Base-by-base conservation (phyloP, 2,329 filamentous ascomycete species). In the Atkinsonella texensis region DNA sequence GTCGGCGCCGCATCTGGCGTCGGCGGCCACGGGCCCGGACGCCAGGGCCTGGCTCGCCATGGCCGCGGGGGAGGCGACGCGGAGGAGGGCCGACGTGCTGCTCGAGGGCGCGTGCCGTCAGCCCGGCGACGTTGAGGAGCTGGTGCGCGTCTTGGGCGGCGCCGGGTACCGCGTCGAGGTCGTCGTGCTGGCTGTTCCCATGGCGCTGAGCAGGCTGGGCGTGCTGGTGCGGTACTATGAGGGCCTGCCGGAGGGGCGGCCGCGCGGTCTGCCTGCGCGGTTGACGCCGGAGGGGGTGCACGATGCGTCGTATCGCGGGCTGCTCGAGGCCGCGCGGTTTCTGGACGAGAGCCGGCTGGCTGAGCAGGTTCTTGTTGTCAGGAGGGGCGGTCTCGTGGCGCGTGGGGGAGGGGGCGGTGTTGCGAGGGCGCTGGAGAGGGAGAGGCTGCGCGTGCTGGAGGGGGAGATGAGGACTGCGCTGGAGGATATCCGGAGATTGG, bases 21-120 rank as follows among this genome's bases (percentile, higher is more conserved):
- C 67, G 3, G 58, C 65, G 0, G 69, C 69, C 5, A 67, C 70
- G 2, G 62, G 66, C 3, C 60, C 60, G 39, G 70, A 73, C 56
- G 73, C 73, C 2, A 67, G 72, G 18, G 56, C 59, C 41, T 75
- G 73, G 73, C 69, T 75, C 11, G 59, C 60, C 44, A 65, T 67
- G 58, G 71, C 71, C 3, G 68, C 65, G 9, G 44, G 52, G 8
- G 59, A 62, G 46, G 71, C 67, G 4, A 62, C 65, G 2, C 45
- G 47, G 6, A 59, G 59, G 1, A 54, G 59, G n/a, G 53, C 62
- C 17, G 65, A 70, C 57, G 66, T 71, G 12, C 59, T 75, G 11
- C 57, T 74, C 15, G 73, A 75, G 62, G 69, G 67, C 48, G 72
- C 72, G 2, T 73, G 70, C 56, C 67, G 73, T 15, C 65, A 70